phyloP scores from a whole-genome alignment of 2,329 filamentous ascomycete genomes.

The Paecilomyces fulvus region DNA sequence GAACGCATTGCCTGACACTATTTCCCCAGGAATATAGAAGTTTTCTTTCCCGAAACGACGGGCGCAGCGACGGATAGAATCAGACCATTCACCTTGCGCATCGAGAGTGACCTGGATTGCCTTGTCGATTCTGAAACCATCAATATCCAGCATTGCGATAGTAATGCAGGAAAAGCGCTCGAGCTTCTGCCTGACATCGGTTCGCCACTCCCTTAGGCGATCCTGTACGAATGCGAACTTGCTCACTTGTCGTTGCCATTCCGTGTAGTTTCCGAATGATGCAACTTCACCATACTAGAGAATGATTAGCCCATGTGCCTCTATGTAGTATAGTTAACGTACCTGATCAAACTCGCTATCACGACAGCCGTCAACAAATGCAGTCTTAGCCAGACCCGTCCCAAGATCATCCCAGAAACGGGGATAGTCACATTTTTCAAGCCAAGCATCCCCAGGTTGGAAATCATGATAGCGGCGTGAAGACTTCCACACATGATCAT shows the following conservation, averaged over 20 bases:
- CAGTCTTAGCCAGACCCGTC: conserved; percentile 33
- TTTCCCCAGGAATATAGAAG: conserved; percentile 53
- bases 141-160: conserved; percentile 50
- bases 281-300: conserved; percentile 48
- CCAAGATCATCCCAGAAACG: conserved; percentile 50
- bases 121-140: conserved; percentile 56
- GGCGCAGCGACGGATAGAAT: conserved; percentile 45
- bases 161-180: conserved; percentile 52
- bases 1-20: conserved; percentile 49
- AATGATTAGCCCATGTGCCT: neutral
- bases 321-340: neutral
- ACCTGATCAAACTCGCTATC: conserved; percentile 49
- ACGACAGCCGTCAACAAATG: conserved; percentile 43
- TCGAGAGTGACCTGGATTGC: conserved; percentile 52
- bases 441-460: conserved; percentile 40
- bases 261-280: conserved; percentile 49
- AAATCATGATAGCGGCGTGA: conserved; percentile 47
- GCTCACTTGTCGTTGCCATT: conserved; percentile 51
- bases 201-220: conserved; percentile 51
- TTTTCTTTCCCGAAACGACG: conserved; percentile 46
- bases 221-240: conserved; percentile 57
- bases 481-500: conserved; percentile 48
- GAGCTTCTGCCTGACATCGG: conserved; percentile 46
- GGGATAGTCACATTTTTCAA: conserved; percentile 45
- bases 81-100: conserved; percentile 46